phyloP scores from a whole-genome alignment of 306 rosid genomes.

The Quercus agrifolia region DNA sequence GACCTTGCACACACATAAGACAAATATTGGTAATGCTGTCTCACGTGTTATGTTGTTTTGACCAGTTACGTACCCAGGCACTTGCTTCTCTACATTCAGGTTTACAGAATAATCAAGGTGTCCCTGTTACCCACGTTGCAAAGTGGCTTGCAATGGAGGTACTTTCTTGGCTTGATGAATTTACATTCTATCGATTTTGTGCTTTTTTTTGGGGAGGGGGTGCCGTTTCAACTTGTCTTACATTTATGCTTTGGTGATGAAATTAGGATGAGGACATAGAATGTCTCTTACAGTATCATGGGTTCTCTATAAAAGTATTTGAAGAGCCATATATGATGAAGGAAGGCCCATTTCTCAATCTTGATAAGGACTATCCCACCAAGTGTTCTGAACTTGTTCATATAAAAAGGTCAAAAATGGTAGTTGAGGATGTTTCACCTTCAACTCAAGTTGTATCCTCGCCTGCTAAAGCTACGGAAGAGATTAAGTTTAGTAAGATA shows the following conservation, averaged over 20 bases:
- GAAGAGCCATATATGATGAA: conserved; percentile 84
- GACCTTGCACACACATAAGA: neutral
- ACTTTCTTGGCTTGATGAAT: conserved; percentile 28
- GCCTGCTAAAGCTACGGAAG: conserved; percentile 36
- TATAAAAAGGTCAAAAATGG: conserved; percentile 60
- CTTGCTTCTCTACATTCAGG: conserved; percentile 94
- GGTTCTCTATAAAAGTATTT: conserved; percentile 63
- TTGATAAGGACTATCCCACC: conserved; percentile 71
- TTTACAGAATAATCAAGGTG: conserved; percentile 86
- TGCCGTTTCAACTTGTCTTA: conserved; percentile 23
- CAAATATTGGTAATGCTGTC: neutral
- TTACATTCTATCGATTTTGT: conserved; percentile 12
- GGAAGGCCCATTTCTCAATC: conserved; percentile 81
- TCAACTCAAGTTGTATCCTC: conserved; percentile 30
- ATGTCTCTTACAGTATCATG: conserved; percentile 74
- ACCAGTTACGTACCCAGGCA: conserved; percentile 89
- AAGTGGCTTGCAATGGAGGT: conserved; percentile 98
- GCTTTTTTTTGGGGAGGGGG: neutral
- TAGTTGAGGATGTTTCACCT: conserved; percentile 54
- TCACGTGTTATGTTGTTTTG: conserved; percentile 24
- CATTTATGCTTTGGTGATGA: conserved; percentile 21
- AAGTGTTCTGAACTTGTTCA: conserved; percentile 82
- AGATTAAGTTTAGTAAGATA: conserved; percentile 25
- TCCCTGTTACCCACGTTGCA: conserved; percentile 71
- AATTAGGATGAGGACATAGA: conserved; percentile 83